Conservation (phyloP, 2,329 filamentous ascomycete species). For the Ascochyta koolunga region DNA sequence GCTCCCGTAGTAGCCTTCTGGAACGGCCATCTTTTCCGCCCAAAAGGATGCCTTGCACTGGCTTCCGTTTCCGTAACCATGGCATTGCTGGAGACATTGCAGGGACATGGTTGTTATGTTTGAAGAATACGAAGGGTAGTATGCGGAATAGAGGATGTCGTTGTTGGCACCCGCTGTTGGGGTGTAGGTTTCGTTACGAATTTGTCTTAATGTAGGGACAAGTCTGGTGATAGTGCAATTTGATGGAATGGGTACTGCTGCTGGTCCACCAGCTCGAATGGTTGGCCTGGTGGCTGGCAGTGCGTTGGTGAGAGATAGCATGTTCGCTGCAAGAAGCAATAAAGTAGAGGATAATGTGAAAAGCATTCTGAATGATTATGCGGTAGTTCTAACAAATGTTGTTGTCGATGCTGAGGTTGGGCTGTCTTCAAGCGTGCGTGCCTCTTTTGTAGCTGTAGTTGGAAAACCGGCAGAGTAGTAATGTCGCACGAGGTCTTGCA, state of each 20-base stretch:
- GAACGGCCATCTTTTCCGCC: conserved; percentile 46
- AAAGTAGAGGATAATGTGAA: not conserved
- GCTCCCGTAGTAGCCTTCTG: conserved; percentile 42
- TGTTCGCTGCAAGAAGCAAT: not conserved
- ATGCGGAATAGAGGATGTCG: conserved; percentile 36
- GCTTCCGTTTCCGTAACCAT: conserved; percentile 45
- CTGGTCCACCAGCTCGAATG: conserved; percentile 45
- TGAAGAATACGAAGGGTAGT: conserved; percentile 41
- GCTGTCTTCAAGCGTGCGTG: not conserved
- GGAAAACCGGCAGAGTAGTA: not conserved
- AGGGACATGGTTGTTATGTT: conserved; percentile 35
- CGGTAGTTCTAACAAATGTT: not conserved
- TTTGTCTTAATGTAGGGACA: conserved; percentile 8
- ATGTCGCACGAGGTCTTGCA: not conserved
- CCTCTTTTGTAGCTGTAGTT: not conserved
- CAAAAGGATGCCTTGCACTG: conserved; percentile 47
- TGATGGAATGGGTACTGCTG: conserved; percentile 39
- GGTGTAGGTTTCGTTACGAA: conserved; percentile 22
- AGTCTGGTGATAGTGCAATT: conserved; percentile 46
- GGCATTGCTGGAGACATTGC: conserved; percentile 50
- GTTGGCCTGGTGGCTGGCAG: not conserved
- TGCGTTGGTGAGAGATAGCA: not conserved
- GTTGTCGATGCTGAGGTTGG: too few relatives aligned
- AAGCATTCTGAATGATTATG: not conserved
- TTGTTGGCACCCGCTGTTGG: conserved; percentile 29